Evolutionary conservation across 495 filamentous ascomycete species (phyloP), one percentile per base, ranked within the genome.

Genomic region (Penicillium ochrochloron): DNA sequence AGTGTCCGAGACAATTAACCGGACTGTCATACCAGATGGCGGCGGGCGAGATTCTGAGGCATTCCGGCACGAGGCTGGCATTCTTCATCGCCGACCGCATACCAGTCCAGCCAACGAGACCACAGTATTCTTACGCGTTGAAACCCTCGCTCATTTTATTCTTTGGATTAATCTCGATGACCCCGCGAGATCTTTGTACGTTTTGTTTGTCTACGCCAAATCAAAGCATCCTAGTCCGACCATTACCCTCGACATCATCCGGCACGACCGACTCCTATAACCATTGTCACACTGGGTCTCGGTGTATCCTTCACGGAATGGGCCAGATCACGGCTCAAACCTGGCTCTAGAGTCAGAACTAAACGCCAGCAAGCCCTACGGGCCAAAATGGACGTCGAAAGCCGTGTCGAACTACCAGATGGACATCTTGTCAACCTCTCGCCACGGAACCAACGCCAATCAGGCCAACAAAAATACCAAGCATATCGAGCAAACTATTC

Each of bases 381-480:
- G 39, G 42, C 53, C 62, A 71, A 56, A 37, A 69, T 71, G 69
- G 73, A 71, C 51, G 69, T 73, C 68, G 69, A 67, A 50, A 65
- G 57, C 35, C 60, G 62, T 52, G 64, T 78, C 46, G 66, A 75
- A 60, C 60, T 75, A 44, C 70, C 76, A 14, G 72, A 75, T 50
- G 71, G 75, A 63, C 75, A 78, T 60, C 60, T 75, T n/a, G 68
- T 78, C 46, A 76, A 75, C 46, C 70, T 78, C 17, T 72, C 74
- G 29, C 68, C 73, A 54, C 76, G 75, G 59, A 62, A 65, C 33
- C 67, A 60, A 46, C 60, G 53, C 19, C 21, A 56, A 63, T 5
- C 35, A 59, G 17, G 42, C 46, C 56, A 58, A 58, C 35, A n/a
- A 25, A 37, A 65, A 29, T 74, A 74, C 57, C 56, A 66, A 60